Base-by-base conservation (phyloP, 805 yeast genomes). In the Myxozyma lipomycoides region DNA sequence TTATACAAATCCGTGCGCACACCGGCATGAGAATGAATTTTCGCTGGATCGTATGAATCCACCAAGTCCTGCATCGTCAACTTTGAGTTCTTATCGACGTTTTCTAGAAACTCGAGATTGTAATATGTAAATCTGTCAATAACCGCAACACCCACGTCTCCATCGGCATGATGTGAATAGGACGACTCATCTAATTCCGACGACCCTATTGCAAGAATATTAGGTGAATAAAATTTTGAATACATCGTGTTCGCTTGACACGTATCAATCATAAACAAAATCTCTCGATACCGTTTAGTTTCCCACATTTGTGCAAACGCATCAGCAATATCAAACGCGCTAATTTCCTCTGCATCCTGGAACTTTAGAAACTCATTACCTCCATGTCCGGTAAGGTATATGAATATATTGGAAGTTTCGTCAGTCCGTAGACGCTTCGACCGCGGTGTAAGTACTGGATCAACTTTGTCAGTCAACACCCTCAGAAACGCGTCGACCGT, bases 161-260 rank as follows among this genome's bases (percentile, higher is more conserved):
- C 79, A 66, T 93, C 99, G 1, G 97, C 87, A 67, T 88, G 96
- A 63, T 93, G 98, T 1, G 97, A 89, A 64, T 89, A 93, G 1
- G 96, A 87, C 45, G 91, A 82, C 69, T 93, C 96, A 48, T 84
- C 95, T 5, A 87, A 56, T 58, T 78, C 84, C 7, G 95, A 85
- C 1, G 96, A 88, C 0, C 98, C 99, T 32, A 91, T 95, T 1
- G 96, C 87, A 46, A 93, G 69, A 41, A 93, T 80, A 66, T 93
- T 89, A 30, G 98, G 98, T 7, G 96, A 84, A 66, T 88, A 89
- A 64, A 91, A 82, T 63, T 84, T 79, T 50, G 95, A 83, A 70
- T 85, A 93, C 98, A 93, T 91, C 15, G 98, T 88, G 69, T 91
- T 93, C 23, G 98, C 98, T 73, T 93, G 98, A 65, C 99, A 93